phyloP scores from a whole-genome alignment of 2,329 filamentous ascomycete species.

The Aspergillus quadrilineatus region DNA sequence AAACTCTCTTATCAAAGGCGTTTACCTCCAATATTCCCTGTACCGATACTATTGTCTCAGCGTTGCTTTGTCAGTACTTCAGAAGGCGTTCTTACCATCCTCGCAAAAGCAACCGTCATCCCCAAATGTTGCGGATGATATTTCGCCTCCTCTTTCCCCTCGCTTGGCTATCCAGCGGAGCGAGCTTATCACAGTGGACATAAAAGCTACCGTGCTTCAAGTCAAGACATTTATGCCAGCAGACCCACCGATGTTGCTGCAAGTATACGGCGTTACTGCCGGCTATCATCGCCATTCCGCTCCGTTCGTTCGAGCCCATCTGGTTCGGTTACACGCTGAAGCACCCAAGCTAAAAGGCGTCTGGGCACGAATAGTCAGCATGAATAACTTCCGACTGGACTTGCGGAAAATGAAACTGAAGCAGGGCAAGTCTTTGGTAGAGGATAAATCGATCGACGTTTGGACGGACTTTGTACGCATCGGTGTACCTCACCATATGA shows the following conservation, averaged over 20 bases:
- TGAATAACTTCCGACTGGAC: conserved; percentile 79
- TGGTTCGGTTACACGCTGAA: conserved; percentile 83
- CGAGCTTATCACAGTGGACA: conserved; percentile 78
- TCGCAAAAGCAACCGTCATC: conserved; percentile 16
- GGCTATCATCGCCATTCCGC: conserved; percentile 84
- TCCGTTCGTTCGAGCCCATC: conserved; percentile 73
- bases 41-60: conserved; percentile 90
- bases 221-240: conserved; percentile 84
- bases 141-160: conserved; percentile 27
- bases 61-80: conserved; percentile 74
- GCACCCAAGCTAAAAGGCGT: conserved; percentile 77
- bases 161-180: conserved; percentile 27
- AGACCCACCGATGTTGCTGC: conserved; percentile 88
- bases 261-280: conserved; percentile 77
- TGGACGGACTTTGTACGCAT: conserved; percentile 81
- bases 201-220: conserved; percentile 79
- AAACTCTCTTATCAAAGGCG: conserved; percentile 73
- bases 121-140: conserved; percentile 18
- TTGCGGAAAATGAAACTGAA: conserved; percentile 74
- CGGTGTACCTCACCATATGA: conserved; percentile 85
- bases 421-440: conserved; percentile 58
- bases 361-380: conserved; percentile 82
- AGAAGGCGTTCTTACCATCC: conserved; percentile 59
- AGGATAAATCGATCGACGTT: conserved; percentile 82
- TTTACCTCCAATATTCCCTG: conserved; percentile 85